A percentile compares a stretch with the other conserved stretches of the same genome.
Conservation (phyloP, 495 filamentous ascomycete species). For the Neohortaea acidophila region DNA sequence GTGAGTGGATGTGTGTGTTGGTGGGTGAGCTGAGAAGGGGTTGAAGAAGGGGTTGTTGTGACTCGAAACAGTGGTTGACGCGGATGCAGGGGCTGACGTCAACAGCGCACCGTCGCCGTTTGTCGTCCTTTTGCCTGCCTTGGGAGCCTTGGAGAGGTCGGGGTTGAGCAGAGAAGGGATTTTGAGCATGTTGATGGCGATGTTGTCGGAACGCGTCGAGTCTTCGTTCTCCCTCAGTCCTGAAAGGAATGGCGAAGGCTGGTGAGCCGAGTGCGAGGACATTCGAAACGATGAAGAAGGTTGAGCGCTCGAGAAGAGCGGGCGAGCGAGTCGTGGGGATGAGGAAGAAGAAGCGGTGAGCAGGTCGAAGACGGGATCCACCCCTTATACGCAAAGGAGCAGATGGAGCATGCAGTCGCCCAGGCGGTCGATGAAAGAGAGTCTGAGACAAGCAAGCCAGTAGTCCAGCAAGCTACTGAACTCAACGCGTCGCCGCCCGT, state of each 20-base stretch:
- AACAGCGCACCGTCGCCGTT: slow-evolving; percentile 15
- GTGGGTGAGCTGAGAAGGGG: too few relatives aligned
- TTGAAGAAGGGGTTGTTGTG: too few relatives aligned
- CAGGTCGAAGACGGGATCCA: slow-evolving; percentile 6
- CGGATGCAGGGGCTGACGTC: too few relatives aligned
- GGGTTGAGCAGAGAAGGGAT: slow-evolving; percentile 1
- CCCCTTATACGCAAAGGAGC: slow-evolving; percentile 13
- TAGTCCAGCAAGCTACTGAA: slow-evolving; percentile 8
- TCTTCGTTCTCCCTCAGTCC: too few relatives aligned
- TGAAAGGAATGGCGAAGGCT: not conserved
- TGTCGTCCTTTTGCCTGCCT: slow-evolving; percentile 5
- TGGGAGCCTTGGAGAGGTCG: not conserved
- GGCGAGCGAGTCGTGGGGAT: too few relatives aligned
- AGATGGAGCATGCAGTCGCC: slow-evolving; percentile 6
- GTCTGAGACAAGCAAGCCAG: slow-evolving; percentile 6
- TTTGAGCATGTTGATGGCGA: slow-evolving; percentile 1
- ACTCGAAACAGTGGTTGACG: too few relatives aligned
- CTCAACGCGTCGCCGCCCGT: slow-evolving; percentile 5
- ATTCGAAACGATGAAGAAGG: not conserved
- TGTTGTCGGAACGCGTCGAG: not conserved
- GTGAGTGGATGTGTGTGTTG: too few relatives aligned
- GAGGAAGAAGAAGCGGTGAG: slow-evolving; percentile 11
- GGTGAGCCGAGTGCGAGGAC: not conserved
- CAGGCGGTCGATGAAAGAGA: not conserved
- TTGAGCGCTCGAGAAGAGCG: too few relatives aligned